phyloP scores from a whole-genome alignment of 768 basidiomycete genomes.

The Collybiopsis luxurians region DNA sequence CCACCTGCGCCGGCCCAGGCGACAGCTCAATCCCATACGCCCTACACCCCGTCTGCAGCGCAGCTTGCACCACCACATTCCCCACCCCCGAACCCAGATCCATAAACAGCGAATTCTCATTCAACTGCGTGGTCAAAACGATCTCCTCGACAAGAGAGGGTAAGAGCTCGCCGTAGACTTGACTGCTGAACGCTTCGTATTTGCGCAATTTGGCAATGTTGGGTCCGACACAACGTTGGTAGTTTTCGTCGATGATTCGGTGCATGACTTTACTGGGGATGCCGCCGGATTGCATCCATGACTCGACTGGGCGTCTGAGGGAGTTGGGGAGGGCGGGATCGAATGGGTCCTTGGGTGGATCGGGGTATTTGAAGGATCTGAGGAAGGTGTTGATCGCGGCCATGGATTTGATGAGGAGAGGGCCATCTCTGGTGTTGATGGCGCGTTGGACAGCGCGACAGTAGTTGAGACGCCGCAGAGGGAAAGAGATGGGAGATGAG shows the following conservation, averaged over 20 bases:
- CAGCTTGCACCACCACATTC: conserved; percentile 80
- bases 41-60: conserved; percentile 73
- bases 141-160: conserved; percentile 78
- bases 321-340: conserved; percentile 41
- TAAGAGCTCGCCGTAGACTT: conserved; percentile 89
- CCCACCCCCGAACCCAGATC: conserved; percentile 88
- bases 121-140: conserved; percentile 51
- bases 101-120: conserved; percentile 65
- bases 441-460: conserved; percentile 69
- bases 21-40: conserved; percentile 81
- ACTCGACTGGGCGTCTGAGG: conserved; percentile 43
- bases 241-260: conserved; percentile 86
- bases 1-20: conserved; percentile 78
- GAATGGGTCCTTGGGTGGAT: conserved; percentile 50
- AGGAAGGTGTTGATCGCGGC: conserved; percentile 60
- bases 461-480: conserved; percentile 27
- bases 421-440: conserved; percentile 67
- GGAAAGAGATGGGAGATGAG: conserved; percentile 13
- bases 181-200: conserved; percentile 81
- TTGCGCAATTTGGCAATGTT: conserved; percentile 76
- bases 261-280: conserved; percentile 66
- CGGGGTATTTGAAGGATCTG: conserved; percentile 62
- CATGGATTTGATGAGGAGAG: conserved; percentile 65
- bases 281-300: conserved; percentile 47
- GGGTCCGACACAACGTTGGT: conserved; percentile 92